Percentiles rank a stretch among this genome's conserved stretches.
These are phyloP conservation scores for Ophiostoma quercus DNA, from an alignment of 2,329 filamentous ascomycete genomes.

Conservation along the genomic window DNA sequence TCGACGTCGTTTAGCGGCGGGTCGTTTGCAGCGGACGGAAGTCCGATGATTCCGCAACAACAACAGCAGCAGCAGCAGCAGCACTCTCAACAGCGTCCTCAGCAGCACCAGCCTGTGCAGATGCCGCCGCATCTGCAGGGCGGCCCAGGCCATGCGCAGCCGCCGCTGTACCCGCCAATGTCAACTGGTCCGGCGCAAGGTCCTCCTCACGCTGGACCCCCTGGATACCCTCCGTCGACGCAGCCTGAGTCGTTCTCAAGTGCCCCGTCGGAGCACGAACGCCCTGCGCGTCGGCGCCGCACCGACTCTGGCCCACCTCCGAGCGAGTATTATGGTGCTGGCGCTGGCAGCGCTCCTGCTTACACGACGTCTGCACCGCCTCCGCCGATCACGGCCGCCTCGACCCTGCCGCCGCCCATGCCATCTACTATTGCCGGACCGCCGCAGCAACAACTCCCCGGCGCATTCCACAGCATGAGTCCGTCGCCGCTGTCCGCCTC, in stretches of 20 bases:
- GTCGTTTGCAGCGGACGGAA: slow-evolving; percentile 38
- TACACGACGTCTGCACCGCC: not conserved
- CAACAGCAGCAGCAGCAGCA: not conserved
- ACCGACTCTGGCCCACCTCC: slow-evolving; percentile 23
- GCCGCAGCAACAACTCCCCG: not conserved
- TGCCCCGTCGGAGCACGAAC: slow-evolving; percentile 20
- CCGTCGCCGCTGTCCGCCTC: slow-evolving; percentile 25
- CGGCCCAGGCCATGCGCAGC: slow-evolving; percentile 26
- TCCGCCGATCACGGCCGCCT: slow-evolving; percentile 13
- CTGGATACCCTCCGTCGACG: not conserved
- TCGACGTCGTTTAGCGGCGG: slow-evolving; percentile 33
- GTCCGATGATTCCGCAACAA: slow-evolving; percentile 30
- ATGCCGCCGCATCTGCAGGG: slow-evolving; percentile 26
- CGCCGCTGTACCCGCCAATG: slow-evolving; percentile 21
- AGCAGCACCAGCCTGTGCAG: slow-evolving; percentile 7
- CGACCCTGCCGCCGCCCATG: slow-evolving; percentile 14
- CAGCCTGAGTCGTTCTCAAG: slow-evolving; percentile 14
- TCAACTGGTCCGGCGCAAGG: slow-evolving; percentile 14
- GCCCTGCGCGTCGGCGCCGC: slow-evolving; percentile 25
- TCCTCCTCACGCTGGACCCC: not conserved
- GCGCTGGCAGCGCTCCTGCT: no score
- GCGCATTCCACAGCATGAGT: slow-evolving; percentile 23
- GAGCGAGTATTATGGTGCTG: slow-evolving; percentile 15
- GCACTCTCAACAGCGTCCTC: not conserved
- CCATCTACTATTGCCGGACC: not conserved